Evolutionary conservation across 2,329 filamentous ascomycete genomes (phyloP).

Genomic region (Talaromyces marneffei): DNA sequence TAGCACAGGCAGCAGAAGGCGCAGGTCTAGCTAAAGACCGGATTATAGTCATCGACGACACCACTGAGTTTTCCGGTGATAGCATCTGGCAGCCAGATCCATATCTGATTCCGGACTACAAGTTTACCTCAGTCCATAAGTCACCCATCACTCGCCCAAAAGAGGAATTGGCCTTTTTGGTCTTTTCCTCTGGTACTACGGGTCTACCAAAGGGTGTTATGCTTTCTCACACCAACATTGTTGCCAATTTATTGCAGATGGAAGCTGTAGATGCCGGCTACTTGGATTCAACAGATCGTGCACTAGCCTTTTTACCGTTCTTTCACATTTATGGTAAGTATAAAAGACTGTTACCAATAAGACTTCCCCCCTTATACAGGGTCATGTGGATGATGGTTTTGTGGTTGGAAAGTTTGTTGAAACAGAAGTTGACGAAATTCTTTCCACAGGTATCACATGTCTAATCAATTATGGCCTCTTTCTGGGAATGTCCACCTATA

Average conservation of each 20-base stretch:
- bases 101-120: background rate
- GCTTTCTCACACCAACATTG: background rate
- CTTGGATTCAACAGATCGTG: background rate
- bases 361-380: too few relatives aligned
- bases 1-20: background rate
- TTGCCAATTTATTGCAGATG: background rate
- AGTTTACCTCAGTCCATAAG: background rate
- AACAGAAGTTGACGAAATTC: too few relatives aligned
- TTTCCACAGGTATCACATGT: background rate
- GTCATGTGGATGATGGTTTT: too few relatives aligned
- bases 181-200: background rate
- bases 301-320: background rate
- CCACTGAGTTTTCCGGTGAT: background rate
- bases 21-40: background rate
- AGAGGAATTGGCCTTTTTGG: background rate
- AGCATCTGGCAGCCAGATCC: background rate
- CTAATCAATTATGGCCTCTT: background rate
- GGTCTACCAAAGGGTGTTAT: background rate
- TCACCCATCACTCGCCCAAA: background rate
- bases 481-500: background rate
- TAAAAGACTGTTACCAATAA: too few relatives aligned
- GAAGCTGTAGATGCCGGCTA: background rate
- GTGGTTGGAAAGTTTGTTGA: too few relatives aligned
- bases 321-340: background rate
- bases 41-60: background rate